Evolutionary conservation across 116 monocot genomes (phyloP), one percentile per base, ranked within the genome.

Genomic region (Papilionanthe hybrid): DNA sequence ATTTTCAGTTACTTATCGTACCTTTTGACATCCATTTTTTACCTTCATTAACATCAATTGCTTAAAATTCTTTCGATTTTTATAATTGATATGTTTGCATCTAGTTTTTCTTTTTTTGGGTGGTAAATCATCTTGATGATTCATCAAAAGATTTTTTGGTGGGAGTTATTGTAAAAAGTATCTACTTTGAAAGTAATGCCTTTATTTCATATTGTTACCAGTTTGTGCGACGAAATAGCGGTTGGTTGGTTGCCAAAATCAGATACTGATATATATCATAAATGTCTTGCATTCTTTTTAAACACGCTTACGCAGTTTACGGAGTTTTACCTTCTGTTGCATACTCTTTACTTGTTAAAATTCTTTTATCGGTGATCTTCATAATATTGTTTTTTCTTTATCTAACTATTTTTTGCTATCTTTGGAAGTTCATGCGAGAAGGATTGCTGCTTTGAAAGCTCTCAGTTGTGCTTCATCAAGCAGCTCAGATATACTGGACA

Each of bases 371-470:
- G 8, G 8, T 43, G 43, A 20, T 73, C 9, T 43, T 73, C 44
- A 20, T 43, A 20, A 4, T n/a, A 29, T 72, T 72, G n/a, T 57
- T 45, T 25, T n/a, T 15, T 77, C 19, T 44, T 55, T 79, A 32
- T 78, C 20, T 69, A 69, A 37, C 37, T 37, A 37, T 37, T 41
- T 7, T 74, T 82, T 84, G 27, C 42, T 19, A 45, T 75, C 20
- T 81, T 91, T 86, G 87, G 85, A 82, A 99, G 99, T 92, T 86
- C 99, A 99, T 93, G 93, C 95, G 50, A 83, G 95, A 76, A 89
- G 95, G 82, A 93, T 99, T 78, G 95, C 93, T 37, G 95, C 99
- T 86, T 79, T 99, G 55, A 99, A 99, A 84, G 90, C 99, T 67
- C 99, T 99, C 72, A 92, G 93, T 80, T 83, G 90, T 82, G 86